Conservation (phyloP, 768 basidiomycete species). For the Boletus sp. region DNA sequence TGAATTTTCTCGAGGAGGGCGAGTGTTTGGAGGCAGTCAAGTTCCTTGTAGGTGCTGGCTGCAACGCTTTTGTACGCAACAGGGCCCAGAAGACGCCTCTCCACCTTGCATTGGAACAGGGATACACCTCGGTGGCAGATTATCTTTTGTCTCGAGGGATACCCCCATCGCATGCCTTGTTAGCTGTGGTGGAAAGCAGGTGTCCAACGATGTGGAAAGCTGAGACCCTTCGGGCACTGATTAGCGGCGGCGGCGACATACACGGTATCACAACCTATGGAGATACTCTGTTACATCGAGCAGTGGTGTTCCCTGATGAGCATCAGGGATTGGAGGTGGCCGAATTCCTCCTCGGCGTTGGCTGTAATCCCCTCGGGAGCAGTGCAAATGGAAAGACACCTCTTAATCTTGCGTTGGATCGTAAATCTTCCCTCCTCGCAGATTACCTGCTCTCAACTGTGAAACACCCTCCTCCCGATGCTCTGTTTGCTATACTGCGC, state of each 20-base stretch:
- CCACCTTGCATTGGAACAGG: not conserved
- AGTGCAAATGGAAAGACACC: not conserved
- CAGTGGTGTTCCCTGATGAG: not conserved
- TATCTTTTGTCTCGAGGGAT: not conserved
- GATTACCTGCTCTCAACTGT: not conserved
- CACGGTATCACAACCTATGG: not conserved
- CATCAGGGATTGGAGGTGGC: not conserved
- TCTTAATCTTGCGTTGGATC: constrained; percentile 7
- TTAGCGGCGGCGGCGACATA: not conserved
- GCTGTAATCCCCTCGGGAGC: not conserved
- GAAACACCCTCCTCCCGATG: not conserved
- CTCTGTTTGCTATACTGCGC: not conserved
- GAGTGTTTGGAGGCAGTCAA: not conserved
- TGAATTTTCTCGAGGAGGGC: not conserved
- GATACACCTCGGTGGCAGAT: not conserved
- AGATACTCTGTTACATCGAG: not conserved
- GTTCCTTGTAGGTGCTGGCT: not conserved
- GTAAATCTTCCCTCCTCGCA: not conserved
- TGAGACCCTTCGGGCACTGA: not conserved
- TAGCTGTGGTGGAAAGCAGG: not conserved
- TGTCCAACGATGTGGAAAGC: not conserved
- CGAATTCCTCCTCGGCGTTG: not conserved
- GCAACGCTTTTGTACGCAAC: not conserved
- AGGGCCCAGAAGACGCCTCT: not conserved
- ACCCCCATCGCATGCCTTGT: not conserved